These are phyloP conservation scores for Phtheirospermum japonicum DNA, from an alignment of 257 asterid species.

Conservation along the genomic window DNA sequence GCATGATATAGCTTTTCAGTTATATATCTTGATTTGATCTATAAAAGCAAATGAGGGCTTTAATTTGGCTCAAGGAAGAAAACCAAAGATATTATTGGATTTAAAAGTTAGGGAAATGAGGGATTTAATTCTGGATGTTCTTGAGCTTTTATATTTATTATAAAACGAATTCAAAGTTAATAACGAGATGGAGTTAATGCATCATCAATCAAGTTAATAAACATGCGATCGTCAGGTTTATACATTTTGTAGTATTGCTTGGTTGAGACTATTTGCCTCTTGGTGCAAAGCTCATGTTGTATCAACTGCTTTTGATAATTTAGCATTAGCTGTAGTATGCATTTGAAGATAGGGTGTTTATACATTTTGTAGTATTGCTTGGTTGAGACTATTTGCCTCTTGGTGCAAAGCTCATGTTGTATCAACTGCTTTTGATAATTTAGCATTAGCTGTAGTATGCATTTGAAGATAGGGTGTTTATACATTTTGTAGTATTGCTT, in stretches of 20 bases:
- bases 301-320: neutral
- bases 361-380: neutral
- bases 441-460: no score
- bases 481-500: neutral
- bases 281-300: neutral
- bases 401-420: neutral
- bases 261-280: neutral
- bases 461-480: no score
- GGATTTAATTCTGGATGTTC: neutral
- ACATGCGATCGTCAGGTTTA: neutral
- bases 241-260: neutral
- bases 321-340: no score
- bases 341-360: no score
- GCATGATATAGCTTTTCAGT: conserved; percentile 17
- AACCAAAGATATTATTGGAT: conserved; percentile 1
- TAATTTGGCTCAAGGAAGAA: conserved; percentile 5
- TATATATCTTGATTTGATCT: conserved; percentile 22
- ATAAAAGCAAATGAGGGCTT: neutral
- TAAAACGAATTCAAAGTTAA: neutral
- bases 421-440: neutral
- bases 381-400: neutral
- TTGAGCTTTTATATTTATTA: neutral
- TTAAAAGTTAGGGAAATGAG: neutral
- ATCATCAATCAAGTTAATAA: neutral
- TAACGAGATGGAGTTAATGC: no score